Base-by-base conservation (phyloP, 2,329 filamentous ascomycete species). In the Paradendryphiella salina region DNA sequence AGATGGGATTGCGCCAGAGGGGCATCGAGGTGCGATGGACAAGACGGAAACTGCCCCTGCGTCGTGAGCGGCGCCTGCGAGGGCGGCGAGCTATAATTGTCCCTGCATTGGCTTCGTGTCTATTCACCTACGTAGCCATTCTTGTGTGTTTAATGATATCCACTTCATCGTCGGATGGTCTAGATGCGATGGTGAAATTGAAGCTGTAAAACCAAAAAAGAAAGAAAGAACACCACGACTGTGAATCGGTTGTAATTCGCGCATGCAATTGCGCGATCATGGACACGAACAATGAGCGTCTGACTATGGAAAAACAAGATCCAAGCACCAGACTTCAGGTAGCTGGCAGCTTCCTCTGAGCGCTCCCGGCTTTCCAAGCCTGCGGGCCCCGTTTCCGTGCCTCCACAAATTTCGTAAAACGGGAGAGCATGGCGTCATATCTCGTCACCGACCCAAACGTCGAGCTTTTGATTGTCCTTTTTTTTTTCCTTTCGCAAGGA, bases 1-100 rank as follows among this genome's bases (percentile, higher is more conserved):
- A 57, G 67, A 65, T 45, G 69, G 56, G 8, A 73, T 73, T 33
- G 60, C 71, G 11, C 71, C 71, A 5, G 54, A 50, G 10, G 72
- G 72, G 26, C 63, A 60, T 36, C 63, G 68, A n/a, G 62, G 65
- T 17, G 45, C 48, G 36, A 31, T 61, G 29, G 49, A 34, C 28
- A 36, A 44, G 29, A 29, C 42, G 23, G 46, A 46, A 8, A 26
- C 35, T 34, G 33, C 39, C 36, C 49, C 52, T 48, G 52, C 40
- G 43, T 26, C 47, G 14, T 53, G 51, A 47, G 26, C 31, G 38
- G 52, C 23, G 23, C 23, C 23, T 10, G 23, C 23, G 10, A 26
- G 23, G 23, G 38, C 39, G 36, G 45, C 39, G 36, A 42, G 40
- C 26, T 40, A 20, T 20, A 17, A 34, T 43, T 42, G 55, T 58